Evolutionary conservation across 352 stramenopile genomes (phyloP), one percentile per base, ranked within the genome.

Genomic region (Phytophthora pluvialis): DNA sequence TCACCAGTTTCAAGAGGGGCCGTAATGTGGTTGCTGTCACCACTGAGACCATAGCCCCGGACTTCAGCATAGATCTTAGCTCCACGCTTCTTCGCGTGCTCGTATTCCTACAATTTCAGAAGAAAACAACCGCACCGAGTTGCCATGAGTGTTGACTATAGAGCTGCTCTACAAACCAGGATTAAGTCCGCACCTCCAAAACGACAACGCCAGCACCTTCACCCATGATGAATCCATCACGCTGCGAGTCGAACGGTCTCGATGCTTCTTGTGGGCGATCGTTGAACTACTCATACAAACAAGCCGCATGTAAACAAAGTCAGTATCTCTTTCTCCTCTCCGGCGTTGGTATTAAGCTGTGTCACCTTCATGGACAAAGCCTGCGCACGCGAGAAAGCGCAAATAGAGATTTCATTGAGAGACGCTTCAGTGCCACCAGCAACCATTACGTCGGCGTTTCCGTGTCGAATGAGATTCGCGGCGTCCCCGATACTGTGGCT

Each of bases 201-300:
- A 94, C 76, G 43, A 92, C 70, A 10, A 95, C 72, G 11, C 83
- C 81, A 32, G 83, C 80, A 10, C 85, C 83, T 79, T 94, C 83
- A 48, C 94, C 96, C 82, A 99, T 98, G 13, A 99, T 96, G 72
- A 99, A 99, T 31, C 98, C 98, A 70, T 98, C 86, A 36, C 98
- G 86, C 9, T 93, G 58, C 3, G 76, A 70, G 75, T 99, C 97
- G 73, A 99, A 99, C 12, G 97, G 98, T 13, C 97, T 79, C 7
- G 95, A 98, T 35, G 93, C 94, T 67, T 91, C 64, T 18, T 81
- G 59, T 4, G 95, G 91, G 10, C 78, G 80, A 52, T 99, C 97
- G 56, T 99, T 99, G 65, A 98, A 98, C 83, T 95, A 46, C 21
- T 35, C 4, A 4, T 18, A n/a, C 16, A 13, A 18, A 65, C 26